Evolutionary conservation across 352 stramenopile species (phyloP).

Genomic region (Pythium myriotylum): DNA sequence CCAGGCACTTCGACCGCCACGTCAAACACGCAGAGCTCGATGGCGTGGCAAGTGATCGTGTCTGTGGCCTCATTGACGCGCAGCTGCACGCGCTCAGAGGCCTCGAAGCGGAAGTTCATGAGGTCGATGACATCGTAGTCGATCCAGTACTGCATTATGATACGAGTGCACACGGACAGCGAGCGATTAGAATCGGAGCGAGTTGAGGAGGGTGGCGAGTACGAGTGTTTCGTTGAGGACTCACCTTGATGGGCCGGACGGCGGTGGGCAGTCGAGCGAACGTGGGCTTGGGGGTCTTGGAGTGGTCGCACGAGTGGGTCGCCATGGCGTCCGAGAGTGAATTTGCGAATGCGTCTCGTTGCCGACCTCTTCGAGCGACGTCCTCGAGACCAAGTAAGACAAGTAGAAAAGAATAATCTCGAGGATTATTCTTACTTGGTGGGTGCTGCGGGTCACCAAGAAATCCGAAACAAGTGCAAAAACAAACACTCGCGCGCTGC

Average conservation of each 20-base stretch:
- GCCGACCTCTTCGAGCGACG: no score
- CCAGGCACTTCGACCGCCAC: slow-evolving; percentile 44
- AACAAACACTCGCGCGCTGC: no score
- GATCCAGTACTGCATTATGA: slow-evolving; percentile 48
- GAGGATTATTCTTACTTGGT: no score
- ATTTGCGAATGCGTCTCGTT: no score
- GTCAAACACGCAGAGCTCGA: slow-evolving; percentile 89
- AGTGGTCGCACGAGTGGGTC: no score
- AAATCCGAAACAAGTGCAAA: no score
- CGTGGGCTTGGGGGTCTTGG: not conserved
- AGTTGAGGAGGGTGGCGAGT: no score
- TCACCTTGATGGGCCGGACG: slow-evolving; percentile 57
- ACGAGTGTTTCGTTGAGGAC: not conserved
- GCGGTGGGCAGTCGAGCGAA: slow-evolving; percentile 59
- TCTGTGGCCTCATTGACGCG: slow-evolving; percentile 54
- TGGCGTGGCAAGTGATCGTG: slow-evolving; percentile 92
- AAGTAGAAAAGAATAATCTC: no score
- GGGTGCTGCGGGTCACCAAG: no score
- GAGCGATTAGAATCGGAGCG: not conserved
- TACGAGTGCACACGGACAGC: no score
- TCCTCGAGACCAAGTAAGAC: no score
- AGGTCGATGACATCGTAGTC: slow-evolving; percentile 79
- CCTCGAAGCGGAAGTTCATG: slow-evolving; percentile 79
- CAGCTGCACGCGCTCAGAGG: slow-evolving; percentile 55
- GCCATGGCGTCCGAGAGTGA: no score